Evolutionary conservation across 139 green algal genomes (phyloP).

Genomic region (Gonium pectorale): DNA sequence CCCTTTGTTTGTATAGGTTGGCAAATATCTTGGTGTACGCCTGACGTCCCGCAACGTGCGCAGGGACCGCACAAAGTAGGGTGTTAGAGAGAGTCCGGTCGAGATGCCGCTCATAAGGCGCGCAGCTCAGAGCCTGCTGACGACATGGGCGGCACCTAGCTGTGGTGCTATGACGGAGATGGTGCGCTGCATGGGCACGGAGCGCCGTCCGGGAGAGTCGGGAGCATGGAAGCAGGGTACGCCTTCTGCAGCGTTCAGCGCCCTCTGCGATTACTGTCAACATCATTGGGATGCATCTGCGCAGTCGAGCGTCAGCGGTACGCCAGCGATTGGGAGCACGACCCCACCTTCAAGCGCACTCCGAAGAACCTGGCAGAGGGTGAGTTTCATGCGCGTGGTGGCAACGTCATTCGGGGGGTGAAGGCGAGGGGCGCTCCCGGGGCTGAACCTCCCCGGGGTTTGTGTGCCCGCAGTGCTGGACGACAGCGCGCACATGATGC

Average conservation of each 20-base stretch:
- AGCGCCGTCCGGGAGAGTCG: constrained; percentile 55
- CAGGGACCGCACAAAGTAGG: no score
- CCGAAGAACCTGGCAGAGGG: constrained; percentile 68
- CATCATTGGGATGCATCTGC: no score
- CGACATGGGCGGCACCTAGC: constrained; percentile 8
- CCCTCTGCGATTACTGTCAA: no score
- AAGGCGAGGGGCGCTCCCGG: no score
- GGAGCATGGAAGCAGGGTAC: constrained; percentile 62
- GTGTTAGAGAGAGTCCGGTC: no score
- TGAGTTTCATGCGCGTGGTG: constrained; percentile 18
- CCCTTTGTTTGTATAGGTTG: no score
- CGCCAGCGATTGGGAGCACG: constrained; percentile 61
- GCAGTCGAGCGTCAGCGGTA: constrained; percentile 56
- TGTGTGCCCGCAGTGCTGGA: constrained; percentile 92
- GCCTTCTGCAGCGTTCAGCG: not conserved
- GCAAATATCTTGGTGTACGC: no score
- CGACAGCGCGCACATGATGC: constrained; percentile 92
- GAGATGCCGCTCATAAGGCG: constrained; percentile 52
- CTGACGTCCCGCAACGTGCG: no score
- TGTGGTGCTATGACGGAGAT: constrained; percentile 32
- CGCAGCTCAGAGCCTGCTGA: constrained; percentile 34
- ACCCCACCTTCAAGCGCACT: constrained; percentile 72
- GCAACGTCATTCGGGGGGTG: no score
- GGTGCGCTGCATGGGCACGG: constrained; percentile 53
- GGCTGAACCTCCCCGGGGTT: not conserved